Conservation (phyloP, 1,139 yeast species). For the Groenewaldozyma auringiensis region DNA sequence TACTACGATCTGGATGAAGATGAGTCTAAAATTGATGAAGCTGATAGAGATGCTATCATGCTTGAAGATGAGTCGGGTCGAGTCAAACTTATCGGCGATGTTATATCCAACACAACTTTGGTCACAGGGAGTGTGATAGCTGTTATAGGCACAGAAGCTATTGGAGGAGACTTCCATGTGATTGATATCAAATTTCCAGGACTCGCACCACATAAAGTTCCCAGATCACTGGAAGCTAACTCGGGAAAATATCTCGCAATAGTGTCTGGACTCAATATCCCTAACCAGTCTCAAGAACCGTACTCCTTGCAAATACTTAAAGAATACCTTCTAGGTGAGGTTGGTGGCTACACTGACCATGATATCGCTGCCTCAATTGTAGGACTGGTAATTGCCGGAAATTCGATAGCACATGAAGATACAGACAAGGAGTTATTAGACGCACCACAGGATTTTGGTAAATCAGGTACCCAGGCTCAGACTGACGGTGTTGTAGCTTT, state of each 20-base stretch:
- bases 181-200: conserved; percentile 72
- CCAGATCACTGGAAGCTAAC: conserved; percentile 17
- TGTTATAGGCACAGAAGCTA: conserved; percentile 75
- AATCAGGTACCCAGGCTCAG: conserved; percentile 1
- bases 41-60: conserved; percentile 54
- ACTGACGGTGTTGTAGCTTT: conserved; percentile 30
- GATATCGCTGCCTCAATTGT: conserved; percentile 36
- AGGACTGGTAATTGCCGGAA: conserved; percentile 66
- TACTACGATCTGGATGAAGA: conserved; percentile 47
- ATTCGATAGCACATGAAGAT: conserved; percentile 42
- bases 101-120: conserved; percentile 41
- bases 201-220: conserved; percentile 46
- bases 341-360: conserved; percentile 37
- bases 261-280: conserved; percentile 65
- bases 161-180: conserved; percentile 78
- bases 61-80: conserved; percentile 94
- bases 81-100: conserved; percentile 62
- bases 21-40: conserved; percentile 36
- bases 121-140: conserved; percentile 89
- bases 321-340: conserved; percentile 66
- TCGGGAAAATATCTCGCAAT: conserved; percentile 44
- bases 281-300: conserved; percentile 36
- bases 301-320: conserved; percentile 52
- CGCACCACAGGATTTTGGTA: conserved; percentile 2
- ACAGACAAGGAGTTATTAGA: neutral